These are phyloP conservation scores for Globisporangium emineosum DNA, from an alignment of 352 stramenopile genomes.

Conservation along the genomic window DNA sequence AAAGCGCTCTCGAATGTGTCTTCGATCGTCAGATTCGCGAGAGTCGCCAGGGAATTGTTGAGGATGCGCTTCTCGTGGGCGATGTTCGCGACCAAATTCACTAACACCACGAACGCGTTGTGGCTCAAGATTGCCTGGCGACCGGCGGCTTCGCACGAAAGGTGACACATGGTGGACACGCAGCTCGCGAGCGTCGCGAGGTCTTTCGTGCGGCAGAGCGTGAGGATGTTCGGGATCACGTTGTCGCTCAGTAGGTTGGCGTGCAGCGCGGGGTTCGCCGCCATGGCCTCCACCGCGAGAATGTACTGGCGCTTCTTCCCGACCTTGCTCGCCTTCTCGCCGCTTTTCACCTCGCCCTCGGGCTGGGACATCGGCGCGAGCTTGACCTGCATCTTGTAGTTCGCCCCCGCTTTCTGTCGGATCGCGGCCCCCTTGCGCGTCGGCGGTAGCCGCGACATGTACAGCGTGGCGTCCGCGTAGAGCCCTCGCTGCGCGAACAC, in stretches of 20 bases:
- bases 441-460: conserved; percentile 65
- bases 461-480: conserved; percentile 66
- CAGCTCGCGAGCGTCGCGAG: conserved; percentile 43
- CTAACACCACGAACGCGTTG: conserved; percentile 42
- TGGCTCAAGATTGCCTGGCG: conserved; percentile 53
- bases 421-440: conserved; percentile 39
- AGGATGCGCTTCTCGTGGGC: conserved; percentile 9
- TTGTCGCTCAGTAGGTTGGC: conserved; percentile 53
- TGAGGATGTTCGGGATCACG: conserved; percentile 54
- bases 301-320: conserved; percentile 65
- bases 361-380: conserved; percentile 39
- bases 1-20: conserved; percentile 60
- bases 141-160: conserved; percentile 41
- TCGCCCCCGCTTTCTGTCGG: conserved; percentile 25
- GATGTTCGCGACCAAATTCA: conserved; percentile 21
- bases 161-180: conserved; percentile 54
- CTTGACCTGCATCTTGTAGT: conserved; percentile 46
- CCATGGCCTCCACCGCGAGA: conserved; percentile 64
- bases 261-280: conserved; percentile 46
- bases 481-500: conserved; percentile 67
- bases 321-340: conserved; percentile 26
- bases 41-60: conserved; percentile 27
- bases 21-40: conserved; percentile 77
- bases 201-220: conserved; percentile 65
- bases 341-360: conserved; percentile 16